Evolutionary conservation across 73 alveolate species (phyloP).

Genomic region (Blepharisma japonicum): DNA sequence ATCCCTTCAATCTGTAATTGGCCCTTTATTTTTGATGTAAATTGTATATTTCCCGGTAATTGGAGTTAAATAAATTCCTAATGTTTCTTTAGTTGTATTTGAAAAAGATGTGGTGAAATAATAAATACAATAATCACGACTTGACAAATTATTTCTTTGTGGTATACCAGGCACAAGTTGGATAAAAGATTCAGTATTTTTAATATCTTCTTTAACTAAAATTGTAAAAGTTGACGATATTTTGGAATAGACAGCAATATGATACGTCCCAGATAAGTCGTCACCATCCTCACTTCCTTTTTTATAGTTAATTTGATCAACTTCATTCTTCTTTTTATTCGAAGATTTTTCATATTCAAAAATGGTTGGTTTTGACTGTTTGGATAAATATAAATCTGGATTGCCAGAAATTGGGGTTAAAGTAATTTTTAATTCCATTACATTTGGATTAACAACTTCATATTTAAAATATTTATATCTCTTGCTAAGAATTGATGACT

Average conservation of each 20-base stretch:
- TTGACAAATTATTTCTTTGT: background rate
- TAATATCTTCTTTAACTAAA: slow-evolving; percentile 1
- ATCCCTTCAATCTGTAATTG: background rate
- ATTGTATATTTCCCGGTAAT: background rate
- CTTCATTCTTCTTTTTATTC: background rate
- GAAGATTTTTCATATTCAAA: background rate
- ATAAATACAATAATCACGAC: background rate
- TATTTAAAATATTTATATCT: background rate
- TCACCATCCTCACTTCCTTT: background rate
- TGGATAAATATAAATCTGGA: slow-evolving; percentile 1
- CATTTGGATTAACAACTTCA: background rate
- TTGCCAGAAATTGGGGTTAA: slow-evolving; percentile 12
- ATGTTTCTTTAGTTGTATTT: background rate
- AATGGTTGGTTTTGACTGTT: background rate
- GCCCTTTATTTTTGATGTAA: background rate
- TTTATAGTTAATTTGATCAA: background rate
- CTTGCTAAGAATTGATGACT: background rate
- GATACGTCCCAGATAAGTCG: background rate
- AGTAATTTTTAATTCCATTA: background rate
- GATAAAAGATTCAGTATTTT: background rate
- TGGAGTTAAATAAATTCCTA: background rate
- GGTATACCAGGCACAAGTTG: slow-evolving; percentile 12
- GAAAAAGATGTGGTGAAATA: background rate
- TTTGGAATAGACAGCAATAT: slow-evolving; percentile 8
- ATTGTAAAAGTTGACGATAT: background rate